These are phyloP conservation scores for Nelumbo lutea DNA, from an alignment of 164 flowering plant species.

Conservation along the genomic window DNA sequence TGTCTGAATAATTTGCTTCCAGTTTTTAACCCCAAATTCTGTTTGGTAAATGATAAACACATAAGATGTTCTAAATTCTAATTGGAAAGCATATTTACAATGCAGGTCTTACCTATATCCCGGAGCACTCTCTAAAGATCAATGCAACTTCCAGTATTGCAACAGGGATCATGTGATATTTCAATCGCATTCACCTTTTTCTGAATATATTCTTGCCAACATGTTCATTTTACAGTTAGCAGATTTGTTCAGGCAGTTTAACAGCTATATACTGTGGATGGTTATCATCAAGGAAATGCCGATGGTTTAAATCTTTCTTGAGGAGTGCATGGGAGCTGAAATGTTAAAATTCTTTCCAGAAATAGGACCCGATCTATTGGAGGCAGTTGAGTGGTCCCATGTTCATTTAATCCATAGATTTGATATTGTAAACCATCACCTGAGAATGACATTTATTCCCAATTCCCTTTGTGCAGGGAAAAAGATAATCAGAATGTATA, in stretches of 20 bases:
- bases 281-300: too few relatives aligned
- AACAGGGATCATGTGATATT: slow-evolving; percentile 46
- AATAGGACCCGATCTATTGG: neutral
- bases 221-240: neutral
- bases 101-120: slow-evolving; percentile 72
- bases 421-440: neutral
- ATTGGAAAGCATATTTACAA: slow-evolving; percentile 10
- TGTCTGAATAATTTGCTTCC: neutral
- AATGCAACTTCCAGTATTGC: slow-evolving; percentile 83
- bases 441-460: neutral
- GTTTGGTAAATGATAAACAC: too few relatives aligned
- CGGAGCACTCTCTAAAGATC: slow-evolving; percentile 81
- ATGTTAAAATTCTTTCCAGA: neutral
- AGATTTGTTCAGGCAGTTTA: too few relatives aligned
- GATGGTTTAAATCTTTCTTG: neutral
- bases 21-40: too few relatives aligned
- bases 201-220: neutral
- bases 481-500: slow-evolving; percentile 1
- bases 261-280: too few relatives aligned
- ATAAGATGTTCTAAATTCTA: neutral
- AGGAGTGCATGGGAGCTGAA: neutral
- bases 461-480: slow-evolving; percentile 6
- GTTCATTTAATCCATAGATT: neutral
- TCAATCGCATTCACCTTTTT: slow-evolving; percentile 1
- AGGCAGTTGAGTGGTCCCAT: neutral